These are phyloP conservation scores for Sungouiella blattae DNA, from an alignment of 805 yeast genomes.

Conservation along the genomic window DNA sequence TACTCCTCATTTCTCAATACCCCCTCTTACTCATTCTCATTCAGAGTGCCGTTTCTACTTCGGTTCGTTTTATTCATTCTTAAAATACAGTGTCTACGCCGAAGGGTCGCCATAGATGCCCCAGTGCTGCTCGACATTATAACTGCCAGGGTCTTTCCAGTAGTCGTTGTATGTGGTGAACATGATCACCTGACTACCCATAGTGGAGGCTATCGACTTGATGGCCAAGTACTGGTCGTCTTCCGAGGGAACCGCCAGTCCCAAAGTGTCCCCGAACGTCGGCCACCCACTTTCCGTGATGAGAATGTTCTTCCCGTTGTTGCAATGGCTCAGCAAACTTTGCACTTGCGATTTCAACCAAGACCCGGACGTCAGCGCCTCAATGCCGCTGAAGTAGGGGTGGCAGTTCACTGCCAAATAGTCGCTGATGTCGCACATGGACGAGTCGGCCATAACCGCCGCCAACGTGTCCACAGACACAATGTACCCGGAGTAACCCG, in stretches of 20 bases:
- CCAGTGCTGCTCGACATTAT: constrained; percentile 62
- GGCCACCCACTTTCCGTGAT: constrained; percentile 75
- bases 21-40: no score
- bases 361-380: constrained; percentile 50
- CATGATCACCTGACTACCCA: constrained; percentile 50
- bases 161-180: constrained; percentile 62
- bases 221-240: constrained; percentile 52
- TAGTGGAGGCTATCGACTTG: constrained; percentile 42
- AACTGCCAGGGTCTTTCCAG: constrained; percentile 58
- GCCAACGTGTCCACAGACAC: constrained; percentile 65
- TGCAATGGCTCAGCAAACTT: constrained; percentile 44
- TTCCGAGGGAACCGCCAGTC: constrained; percentile 53
- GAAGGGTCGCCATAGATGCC: constrained; percentile 47
- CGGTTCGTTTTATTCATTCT: no score
- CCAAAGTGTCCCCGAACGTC: constrained; percentile 52
- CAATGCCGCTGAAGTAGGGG: constrained; percentile 56
- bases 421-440: constrained; percentile 54
- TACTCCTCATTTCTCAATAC: no score
- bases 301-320: constrained; percentile 45
- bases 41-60: no score
- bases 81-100: background rate
- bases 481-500: constrained; percentile 51
- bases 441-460: constrained; percentile 51
- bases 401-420: constrained; percentile 66
- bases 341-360: constrained; percentile 49